Base-by-base conservation (phyloP, 768 basidiomycete species). In the Auriscalpium vulgare region DNA sequence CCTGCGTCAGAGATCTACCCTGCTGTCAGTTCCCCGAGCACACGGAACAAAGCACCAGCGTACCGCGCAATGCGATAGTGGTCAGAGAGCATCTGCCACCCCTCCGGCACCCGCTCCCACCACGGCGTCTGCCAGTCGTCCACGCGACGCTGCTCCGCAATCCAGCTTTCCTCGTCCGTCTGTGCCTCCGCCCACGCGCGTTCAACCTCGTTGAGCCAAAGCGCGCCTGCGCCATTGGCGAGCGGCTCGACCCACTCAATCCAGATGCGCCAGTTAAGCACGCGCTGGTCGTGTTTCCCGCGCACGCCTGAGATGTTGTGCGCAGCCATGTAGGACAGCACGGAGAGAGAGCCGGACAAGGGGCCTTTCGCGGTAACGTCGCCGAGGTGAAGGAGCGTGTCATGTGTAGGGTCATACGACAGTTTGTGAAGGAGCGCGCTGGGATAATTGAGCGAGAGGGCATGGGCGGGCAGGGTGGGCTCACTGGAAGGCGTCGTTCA, bases 241-340 rank as follows among this genome's bases (percentile, higher is more conserved):
- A 77, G 66, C 8, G 68, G 58, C 11, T 68, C 59, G 54, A 95
- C 82, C 91, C 91, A 95, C 16, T 87, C 75, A 51, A 89, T 79
- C 91, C 92, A 98, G 2, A 77, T 73, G 21, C 84, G 77, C 95
- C 95, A 97, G 71, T 95, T 88, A 47, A 97, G 78, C 47, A 94
- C 82, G 59, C 78, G 78, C 69, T 97, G 92, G 71, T 98, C 95
- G 66, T 97, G 91, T 67, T 97, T 98, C 0, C 95, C 95, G 35
- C 95, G 82, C 4, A 97, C 91, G 16, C 92, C 93, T 19, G 78
- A 78, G 45, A 91, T 74, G 53, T 82, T 79, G 63, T 85, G 67
- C 10, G 71, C 65, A 2, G 83, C 70, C 77, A 97, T 76, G 68
- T 80, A 90, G 8, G 74, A 68, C 10, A 95, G 71, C 16, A 88